These are phyloP conservation scores for Starmerella bombicola DNA, from an alignment of 805 yeast genomes.

Conservation along the genomic window DNA sequence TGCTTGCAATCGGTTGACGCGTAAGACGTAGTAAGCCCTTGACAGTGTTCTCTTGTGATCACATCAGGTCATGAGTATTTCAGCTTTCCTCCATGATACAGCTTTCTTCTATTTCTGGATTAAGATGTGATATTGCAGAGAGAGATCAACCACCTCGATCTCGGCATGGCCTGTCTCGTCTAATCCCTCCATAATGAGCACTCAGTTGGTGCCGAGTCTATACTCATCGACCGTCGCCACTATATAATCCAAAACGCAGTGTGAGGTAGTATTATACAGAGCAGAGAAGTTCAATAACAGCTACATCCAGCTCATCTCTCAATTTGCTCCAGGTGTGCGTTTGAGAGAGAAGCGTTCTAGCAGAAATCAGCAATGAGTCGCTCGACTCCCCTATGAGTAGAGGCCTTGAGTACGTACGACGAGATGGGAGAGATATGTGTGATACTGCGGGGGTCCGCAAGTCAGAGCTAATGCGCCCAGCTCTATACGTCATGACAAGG, in stretches of 20 bases:
- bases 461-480: no score
- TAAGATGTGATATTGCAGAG: background rate
- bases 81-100: background rate
- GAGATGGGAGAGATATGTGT: no score
- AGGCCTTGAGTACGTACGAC: no score
- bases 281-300: constrained; percentile 1
- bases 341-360: no score
- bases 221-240: constrained; percentile 5
- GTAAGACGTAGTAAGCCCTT: background rate
- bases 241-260: background rate
- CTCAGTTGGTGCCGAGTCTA: background rate
- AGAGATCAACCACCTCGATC: background rate
- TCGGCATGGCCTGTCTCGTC: constrained; percentile 2
- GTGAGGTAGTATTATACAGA: background rate
- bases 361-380: no score
- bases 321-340: no score
- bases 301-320: constrained; percentile 5
- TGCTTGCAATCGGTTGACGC: background rate
- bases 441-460: no score
- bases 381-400: no score
- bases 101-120: constrained; percentile 7
- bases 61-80: background rate
- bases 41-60: background rate
- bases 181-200: constrained; percentile 4
- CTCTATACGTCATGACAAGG: no score